Conservation (phyloP, 768 basidiomycete genomes). For the Boletus bicolor region DNA sequence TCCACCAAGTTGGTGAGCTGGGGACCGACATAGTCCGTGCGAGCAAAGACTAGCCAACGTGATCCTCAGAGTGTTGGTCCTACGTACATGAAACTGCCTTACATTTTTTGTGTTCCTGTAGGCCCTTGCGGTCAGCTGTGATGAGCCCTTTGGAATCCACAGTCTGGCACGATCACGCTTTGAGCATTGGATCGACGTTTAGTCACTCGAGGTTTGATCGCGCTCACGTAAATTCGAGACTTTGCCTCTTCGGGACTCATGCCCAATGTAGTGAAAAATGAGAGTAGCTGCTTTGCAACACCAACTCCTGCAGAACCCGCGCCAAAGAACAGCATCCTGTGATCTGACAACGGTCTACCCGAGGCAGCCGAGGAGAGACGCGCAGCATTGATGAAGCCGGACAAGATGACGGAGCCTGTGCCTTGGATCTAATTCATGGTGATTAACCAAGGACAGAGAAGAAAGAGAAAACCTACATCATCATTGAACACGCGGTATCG, state of each 20-base stretch:
- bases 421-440: constrained; percentile 52
- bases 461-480: constrained; percentile 46
- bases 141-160: constrained; percentile 78
- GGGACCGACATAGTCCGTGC: constrained; percentile 64
- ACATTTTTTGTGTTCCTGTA: constrained; percentile 77
- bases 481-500: constrained; percentile 68
- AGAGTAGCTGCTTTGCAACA: constrained; percentile 48
- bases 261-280: constrained; percentile 52
- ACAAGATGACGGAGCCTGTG: constrained; percentile 73
- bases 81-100: constrained; percentile 5
- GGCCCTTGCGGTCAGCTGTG: constrained; percentile 60
- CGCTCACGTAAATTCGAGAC: constrained; percentile 60
- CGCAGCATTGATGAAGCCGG: constrained; percentile 73
- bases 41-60: constrained; percentile 55
- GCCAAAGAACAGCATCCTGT: constrained; percentile 56
- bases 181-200: constrained; percentile 9
- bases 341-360: constrained; percentile 42
- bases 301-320: constrained; percentile 54
- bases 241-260: constrained; percentile 64
- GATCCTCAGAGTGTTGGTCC: neutral
- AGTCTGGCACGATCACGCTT: constrained; percentile 38
- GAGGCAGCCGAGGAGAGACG: constrained; percentile 51
- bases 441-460: neutral
- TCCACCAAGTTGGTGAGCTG: constrained; percentile 58
- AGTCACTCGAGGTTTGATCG: neutral